These are phyloP conservation scores for Wickerhamiella allomyrinae DNA, from an alignment of 805 yeast genomes.

Conservation along the genomic window DNA sequence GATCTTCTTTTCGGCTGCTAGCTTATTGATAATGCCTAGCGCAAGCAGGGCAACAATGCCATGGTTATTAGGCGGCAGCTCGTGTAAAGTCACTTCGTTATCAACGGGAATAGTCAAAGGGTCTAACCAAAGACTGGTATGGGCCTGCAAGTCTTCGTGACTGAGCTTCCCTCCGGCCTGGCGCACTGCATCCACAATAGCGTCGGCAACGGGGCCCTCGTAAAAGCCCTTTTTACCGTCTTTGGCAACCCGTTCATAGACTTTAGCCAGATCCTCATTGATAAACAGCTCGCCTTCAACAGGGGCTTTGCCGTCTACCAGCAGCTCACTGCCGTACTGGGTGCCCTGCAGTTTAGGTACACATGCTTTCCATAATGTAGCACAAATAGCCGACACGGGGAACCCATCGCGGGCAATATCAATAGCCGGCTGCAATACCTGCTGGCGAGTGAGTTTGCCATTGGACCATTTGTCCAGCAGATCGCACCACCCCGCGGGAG, in stretches of 20 bases:
- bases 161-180: conserved; percentile 43
- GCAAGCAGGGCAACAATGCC: conserved; percentile 65
- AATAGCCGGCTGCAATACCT: conserved; percentile 34
- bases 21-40: conserved; percentile 46
- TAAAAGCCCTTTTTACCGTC: conserved; percentile 56
- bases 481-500: conserved; percentile 69
- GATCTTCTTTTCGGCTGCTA: conserved; percentile 32
- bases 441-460: conserved; percentile 43
- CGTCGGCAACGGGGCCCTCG: conserved; percentile 53
- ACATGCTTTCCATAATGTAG: conserved; percentile 34
- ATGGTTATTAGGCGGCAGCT: conserved; percentile 75
- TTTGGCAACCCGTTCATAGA: conserved; percentile 37
- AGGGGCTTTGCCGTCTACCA: conserved; percentile 32
- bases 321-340: conserved; percentile 24
- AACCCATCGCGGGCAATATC: conserved; percentile 56
- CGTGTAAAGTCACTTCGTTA: conserved; percentile 50
- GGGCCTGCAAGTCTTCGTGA: conserved; percentile 40
- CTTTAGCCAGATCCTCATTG: conserved; percentile 40
- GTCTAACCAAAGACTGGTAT: conserved; percentile 47
- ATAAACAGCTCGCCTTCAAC: conserved; percentile 41
- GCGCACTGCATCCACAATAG: conserved; percentile 41
- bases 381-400: conserved; percentile 47
- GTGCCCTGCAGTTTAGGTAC: conserved; percentile 29
- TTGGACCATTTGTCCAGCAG: conserved; percentile 59
- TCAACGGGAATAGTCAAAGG: conserved; percentile 39